phyloP scores from a whole-genome alignment of 1,284 basidiomycete species.

The Athelia psychrophila region DNA sequence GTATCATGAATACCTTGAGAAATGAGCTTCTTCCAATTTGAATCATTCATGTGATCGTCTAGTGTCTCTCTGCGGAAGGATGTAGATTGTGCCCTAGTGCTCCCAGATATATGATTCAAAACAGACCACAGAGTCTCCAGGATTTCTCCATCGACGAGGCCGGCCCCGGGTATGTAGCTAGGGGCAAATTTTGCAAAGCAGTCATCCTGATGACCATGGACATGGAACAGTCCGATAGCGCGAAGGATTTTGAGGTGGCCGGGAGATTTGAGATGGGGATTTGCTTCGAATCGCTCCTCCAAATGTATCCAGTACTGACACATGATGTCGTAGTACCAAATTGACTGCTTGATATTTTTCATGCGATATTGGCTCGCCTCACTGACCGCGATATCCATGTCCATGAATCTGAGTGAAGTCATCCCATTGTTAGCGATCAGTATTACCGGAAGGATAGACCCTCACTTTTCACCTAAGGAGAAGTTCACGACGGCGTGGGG shows the following conservation, averaged over 20 bases:
- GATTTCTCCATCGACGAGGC: conserved; percentile 16
- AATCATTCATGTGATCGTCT: conserved; percentile 19
- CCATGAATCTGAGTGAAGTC: conserved; percentile 14
- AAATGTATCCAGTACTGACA: conserved; percentile 10
- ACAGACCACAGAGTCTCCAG: conserved; percentile 17
- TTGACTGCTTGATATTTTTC: not conserved
- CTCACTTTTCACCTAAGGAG: not conserved
- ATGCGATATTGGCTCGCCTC: conserved; percentile 6
- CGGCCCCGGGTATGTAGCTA: conserved; percentile 14
- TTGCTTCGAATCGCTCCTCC: not conserved
- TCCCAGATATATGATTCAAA: conserved; percentile 13
- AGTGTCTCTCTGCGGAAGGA: conserved; percentile 14
- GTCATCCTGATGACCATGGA: conserved; percentile 11
- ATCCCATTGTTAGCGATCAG: too few relatives aligned
- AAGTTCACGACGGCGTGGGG: not conserved
- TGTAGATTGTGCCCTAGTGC: conserved; percentile 11
- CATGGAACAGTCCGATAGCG: conserved; percentile 11
- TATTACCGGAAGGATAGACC: not conserved
- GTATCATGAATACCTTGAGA: conserved; percentile 7
- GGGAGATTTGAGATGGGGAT: conserved; percentile 4
- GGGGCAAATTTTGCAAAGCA: conserved; percentile 15
- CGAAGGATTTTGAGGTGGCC: not conserved
- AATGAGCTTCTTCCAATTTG: conserved; percentile 17
- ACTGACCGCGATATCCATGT: conserved; percentile 18
- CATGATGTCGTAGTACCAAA: conserved; percentile 12